These are phyloP conservation scores for Kingdonia uniflora DNA, from an alignment of 164 flowering plant species.

Conservation along the genomic window DNA sequence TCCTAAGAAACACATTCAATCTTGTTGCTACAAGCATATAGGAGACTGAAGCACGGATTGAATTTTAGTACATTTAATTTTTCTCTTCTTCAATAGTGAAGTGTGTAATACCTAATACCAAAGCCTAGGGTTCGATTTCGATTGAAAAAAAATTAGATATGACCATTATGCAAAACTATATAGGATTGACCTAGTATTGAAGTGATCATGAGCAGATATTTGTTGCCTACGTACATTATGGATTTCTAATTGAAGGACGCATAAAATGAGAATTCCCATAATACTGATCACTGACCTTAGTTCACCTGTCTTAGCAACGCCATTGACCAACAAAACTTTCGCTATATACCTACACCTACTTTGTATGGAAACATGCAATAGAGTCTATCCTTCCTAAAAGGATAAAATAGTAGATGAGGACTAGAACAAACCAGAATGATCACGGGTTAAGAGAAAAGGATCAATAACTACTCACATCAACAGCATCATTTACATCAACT, in stretches of 20 bases:
- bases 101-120: too few relatives aligned
- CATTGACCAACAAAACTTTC: conserved; percentile 76
- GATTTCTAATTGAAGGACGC: too few relatives aligned
- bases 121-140: too few relatives aligned
- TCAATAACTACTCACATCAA: conserved; percentile 43
- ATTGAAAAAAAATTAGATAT: too few relatives aligned
- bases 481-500: conserved; percentile 77
- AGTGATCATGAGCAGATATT: neutral
- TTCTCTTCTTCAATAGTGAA: too few relatives aligned
- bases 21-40: too few relatives aligned
- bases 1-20: too few relatives aligned
- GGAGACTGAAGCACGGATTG: too few relatives aligned
- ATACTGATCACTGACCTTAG: conserved; percentile 36
- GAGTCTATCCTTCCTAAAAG: conserved; percentile 94
- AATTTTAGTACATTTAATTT: too few relatives aligned
- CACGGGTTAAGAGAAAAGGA: neutral
- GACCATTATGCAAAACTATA: too few relatives aligned
- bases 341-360: conserved; percentile 68
- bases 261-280: neutral
- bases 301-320: conserved; percentile 75
- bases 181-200: too few relatives aligned
- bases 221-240: neutral
- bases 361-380: conserved; percentile 83
- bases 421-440: neutral
- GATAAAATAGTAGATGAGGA: conserved; percentile 2